phyloP scores from a whole-genome alignment of 768 basidiomycete genomes.

The Psilocybe subaeruginosa region DNA sequence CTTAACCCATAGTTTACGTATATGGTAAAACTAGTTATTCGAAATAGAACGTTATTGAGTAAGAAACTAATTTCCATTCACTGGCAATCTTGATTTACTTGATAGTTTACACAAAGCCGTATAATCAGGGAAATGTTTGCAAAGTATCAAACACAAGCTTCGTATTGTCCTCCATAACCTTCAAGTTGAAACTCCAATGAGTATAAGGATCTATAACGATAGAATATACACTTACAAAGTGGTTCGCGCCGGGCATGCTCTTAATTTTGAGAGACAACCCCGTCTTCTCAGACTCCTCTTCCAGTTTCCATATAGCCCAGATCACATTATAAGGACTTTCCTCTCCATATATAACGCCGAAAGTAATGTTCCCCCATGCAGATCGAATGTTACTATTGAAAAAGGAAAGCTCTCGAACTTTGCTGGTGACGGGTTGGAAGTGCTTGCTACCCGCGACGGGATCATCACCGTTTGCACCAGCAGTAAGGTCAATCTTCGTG shows the following conservation, averaged over 20 bases:
- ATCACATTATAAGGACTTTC: conserved; percentile 11
- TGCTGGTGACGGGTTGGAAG: conserved; percentile 8
- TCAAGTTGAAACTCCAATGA: no score
- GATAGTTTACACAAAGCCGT: no score
- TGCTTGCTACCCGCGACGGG: neutral
- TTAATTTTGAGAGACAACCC: conserved; percentile 13
- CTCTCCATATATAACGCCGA: conserved; percentile 18
- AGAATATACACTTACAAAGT: conserved; percentile 14
- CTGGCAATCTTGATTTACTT: no score
- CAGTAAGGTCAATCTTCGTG: conserved; percentile 15
- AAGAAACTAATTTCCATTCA: no score
- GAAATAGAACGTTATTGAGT: no score
- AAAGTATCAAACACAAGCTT: neutral
- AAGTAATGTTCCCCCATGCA: conserved; percentile 6
- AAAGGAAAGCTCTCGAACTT: conserved; percentile 1
- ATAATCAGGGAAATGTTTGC: no score
- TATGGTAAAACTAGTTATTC: no score
- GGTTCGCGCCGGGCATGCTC: conserved; percentile 19
- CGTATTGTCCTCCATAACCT: no score
- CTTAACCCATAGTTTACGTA: no score
- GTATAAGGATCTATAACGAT: no score
- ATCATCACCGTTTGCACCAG: conserved; percentile 11
- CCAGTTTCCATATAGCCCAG: conserved; percentile 17
- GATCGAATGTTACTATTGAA: conserved; percentile 3
- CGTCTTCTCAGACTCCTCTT: conserved; percentile 12